phyloP scores from a whole-genome alignment of 2,329 filamentous ascomycete genomes.

The Aspergillus pseudoterreus region DNA sequence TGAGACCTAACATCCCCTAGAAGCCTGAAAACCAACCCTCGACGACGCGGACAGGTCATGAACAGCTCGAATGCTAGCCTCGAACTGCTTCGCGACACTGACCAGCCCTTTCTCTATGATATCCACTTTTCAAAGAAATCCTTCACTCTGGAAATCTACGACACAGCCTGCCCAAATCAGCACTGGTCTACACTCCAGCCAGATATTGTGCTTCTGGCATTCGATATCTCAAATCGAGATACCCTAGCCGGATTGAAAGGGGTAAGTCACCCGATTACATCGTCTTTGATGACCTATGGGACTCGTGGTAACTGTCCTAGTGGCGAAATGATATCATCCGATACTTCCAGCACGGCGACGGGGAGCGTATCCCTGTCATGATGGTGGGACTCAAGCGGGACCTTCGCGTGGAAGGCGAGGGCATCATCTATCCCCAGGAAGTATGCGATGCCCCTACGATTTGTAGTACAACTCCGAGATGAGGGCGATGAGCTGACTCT shows the following conservation, averaged over 20 bases:
- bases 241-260: constrained; percentile 48
- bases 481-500: constrained; percentile 10
- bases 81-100: constrained; percentile 48
- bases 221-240: constrained; percentile 52
- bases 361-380: constrained; percentile 53
- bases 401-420: constrained; percentile 46
- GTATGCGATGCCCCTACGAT: constrained; percentile 23
- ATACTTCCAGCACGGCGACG: constrained; percentile 48
- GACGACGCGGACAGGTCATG: constrained; percentile 12
- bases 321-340: constrained; percentile 42
- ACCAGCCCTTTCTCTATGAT: constrained; percentile 59
- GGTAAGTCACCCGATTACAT: constrained; percentile 16
- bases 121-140: constrained; percentile 54
- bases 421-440: constrained; percentile 42
- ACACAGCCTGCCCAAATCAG: constrained; percentile 55
- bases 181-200: constrained; percentile 53
- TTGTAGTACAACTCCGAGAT: constrained; percentile 22
- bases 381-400: constrained; percentile 59
- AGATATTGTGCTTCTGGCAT: constrained; percentile 56
- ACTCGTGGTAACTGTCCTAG: constrained; percentile 14
- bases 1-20: background rate
- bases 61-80: constrained; percentile 30
- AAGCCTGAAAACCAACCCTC: constrained; percentile 17
- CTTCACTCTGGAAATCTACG: constrained; percentile 54
- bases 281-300: too few species aligned